Conservation (phyloP, 495 filamentous ascomycete species). For the Neurospora sp. region DNA sequence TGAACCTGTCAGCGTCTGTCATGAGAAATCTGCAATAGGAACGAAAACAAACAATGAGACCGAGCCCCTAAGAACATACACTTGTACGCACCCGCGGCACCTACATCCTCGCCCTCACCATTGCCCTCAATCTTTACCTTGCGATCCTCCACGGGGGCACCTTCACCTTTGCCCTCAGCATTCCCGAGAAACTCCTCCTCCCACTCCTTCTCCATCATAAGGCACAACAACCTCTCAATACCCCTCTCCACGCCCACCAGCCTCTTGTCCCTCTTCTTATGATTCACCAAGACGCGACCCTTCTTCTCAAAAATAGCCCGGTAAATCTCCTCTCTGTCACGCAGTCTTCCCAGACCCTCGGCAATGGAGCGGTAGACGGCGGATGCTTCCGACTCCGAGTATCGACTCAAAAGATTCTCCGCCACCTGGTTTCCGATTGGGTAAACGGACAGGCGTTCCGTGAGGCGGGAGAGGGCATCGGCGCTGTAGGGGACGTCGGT, state of each 20-base stretch:
- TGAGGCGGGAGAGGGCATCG: background rate
- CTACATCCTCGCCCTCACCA: no score
- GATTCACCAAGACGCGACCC: background rate
- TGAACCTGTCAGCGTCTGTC: background rate
- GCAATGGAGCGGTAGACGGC: background rate
- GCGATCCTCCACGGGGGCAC: no score
- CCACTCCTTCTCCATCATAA: background rate
- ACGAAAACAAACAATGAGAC: no score
- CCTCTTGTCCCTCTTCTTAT: background rate
- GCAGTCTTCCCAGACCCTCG: background rate
- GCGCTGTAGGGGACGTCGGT: background rate
- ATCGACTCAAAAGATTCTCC: no score
- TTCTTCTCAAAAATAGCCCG: rapidly evolving
- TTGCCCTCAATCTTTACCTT: no score
- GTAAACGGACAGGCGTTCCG: no score
- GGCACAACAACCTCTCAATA: background rate
- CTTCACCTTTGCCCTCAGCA: no score
- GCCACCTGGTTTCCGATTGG: no score
- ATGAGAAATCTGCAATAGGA: background rate
- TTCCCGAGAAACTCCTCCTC: no score
- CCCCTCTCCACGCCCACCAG: rapidly evolving
- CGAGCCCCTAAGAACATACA: no score
- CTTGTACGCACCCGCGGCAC: no score
- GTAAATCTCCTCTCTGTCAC: background rate
- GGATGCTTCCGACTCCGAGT: background rate